Conservation (phyloP, 345 rosid genomes). For the Lepidium africanum region DNA sequence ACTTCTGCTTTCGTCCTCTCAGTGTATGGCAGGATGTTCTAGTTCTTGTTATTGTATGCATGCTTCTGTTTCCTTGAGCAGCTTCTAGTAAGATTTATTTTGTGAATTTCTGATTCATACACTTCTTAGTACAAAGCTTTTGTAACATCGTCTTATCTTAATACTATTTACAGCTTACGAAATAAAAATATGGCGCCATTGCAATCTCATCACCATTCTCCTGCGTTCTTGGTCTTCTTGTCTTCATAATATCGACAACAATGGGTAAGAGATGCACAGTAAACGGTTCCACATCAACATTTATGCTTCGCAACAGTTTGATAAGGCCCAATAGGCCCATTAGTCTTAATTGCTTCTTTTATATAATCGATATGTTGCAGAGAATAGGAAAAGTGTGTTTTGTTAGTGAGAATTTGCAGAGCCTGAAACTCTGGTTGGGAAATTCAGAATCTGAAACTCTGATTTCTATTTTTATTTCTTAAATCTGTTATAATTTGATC, state of each 20-base stretch:
- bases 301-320: not conserved
- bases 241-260: constrained; percentile 87
- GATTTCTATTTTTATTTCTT: too few species aligned
- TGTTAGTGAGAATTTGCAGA: too few species aligned
- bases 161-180: constrained; percentile 39
- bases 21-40: constrained; percentile 99
- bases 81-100: constrained; percentile 61
- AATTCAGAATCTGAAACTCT: too few species aligned
- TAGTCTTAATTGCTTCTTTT: too few species aligned
- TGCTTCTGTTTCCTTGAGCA: constrained; percentile 98
- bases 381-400: too few species aligned
- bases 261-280: constrained; percentile 50
- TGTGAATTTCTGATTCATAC: not conserved
- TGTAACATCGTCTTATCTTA: not conserved
- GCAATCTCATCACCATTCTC: constrained; percentile 94
- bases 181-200: constrained; percentile 78
- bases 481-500: too few species aligned
- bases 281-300: not conserved
- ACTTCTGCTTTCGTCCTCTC: constrained; percentile 24
- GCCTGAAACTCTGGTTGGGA: too few species aligned
- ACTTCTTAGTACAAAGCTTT: not conserved
- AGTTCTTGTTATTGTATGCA: constrained; percentile 78
- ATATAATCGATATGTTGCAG: too few species aligned
- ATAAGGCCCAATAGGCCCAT: too few species aligned
- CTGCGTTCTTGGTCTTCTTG: constrained; percentile 81